A percentile compares a stretch with the other conserved stretches of the same genome.
Evolutionary conservation across 73 alveolate genomes (phyloP).

Genomic region (Effrenium voratum): DNA sequence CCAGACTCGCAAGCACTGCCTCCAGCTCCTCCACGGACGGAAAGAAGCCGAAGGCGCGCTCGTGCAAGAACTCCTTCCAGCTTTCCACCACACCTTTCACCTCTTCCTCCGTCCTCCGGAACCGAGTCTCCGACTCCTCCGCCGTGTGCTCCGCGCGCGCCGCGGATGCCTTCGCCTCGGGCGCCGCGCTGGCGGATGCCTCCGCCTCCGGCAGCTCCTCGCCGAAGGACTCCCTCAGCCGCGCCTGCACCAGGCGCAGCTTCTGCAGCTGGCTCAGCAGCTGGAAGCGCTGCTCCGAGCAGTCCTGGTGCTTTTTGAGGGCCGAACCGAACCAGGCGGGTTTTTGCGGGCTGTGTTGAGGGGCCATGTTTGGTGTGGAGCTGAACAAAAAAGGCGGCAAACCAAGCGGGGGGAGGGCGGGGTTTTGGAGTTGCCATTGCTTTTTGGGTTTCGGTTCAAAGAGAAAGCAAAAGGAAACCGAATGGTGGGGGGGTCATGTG

Average conservation of each 20-base stretch:
- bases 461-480: too few species aligned
- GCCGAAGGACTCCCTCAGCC: conserved; percentile 34
- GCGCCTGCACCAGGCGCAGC: conserved; percentile 58
- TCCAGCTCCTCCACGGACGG: not conserved
- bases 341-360: too few species aligned
- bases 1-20: not conserved
- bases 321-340: too few species aligned
- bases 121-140: not conserved
- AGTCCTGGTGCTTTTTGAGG: too few species aligned
- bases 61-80: conserved; percentile 6
- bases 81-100: not conserved
- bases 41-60: conserved; percentile 38
- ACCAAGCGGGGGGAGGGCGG: too few species aligned
- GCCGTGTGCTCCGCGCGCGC: not conserved
- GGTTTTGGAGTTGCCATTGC: too few species aligned
- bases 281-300: conserved; percentile 12
- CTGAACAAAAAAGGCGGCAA: too few species aligned
- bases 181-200: not conserved
- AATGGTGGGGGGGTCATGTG: too few species aligned
- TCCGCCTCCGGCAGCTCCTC: not conserved
- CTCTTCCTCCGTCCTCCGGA: not conserved
- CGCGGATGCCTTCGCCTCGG: not conserved
- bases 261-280: conserved; percentile 28
- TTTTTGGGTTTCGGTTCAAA: too few species aligned
- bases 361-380: too few species aligned